These are phyloP conservation scores for Ophiocordyceps camponoti-saundersi DNA, from an alignment of 2,329 filamentous ascomycete species.

Conservation along the genomic window DNA sequence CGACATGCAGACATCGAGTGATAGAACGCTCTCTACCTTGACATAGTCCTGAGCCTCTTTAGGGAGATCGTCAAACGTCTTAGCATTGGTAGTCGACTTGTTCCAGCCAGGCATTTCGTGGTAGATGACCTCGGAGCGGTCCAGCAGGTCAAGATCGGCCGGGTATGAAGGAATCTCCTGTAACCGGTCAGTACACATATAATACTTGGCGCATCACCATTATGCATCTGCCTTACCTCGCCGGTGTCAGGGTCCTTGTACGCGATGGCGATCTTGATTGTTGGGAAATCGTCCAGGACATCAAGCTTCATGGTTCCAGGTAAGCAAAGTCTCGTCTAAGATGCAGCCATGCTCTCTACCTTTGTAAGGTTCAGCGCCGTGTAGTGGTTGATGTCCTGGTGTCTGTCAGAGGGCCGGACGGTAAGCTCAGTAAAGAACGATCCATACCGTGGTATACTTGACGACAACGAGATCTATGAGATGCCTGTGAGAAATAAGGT, in stretches of 20 bases:
- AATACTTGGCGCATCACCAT: neutral
- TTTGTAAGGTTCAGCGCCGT: conserved; percentile 3
- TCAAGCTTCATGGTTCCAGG: conserved; percentile 6
- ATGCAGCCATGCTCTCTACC: neutral
- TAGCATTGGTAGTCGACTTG: conserved; percentile 2
- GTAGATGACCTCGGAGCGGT: conserved; percentile 3
- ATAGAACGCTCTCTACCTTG: conserved; percentile 39
- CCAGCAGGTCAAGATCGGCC: conserved; percentile 2
- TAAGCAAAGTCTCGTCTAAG: neutral
- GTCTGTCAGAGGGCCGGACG: neutral
- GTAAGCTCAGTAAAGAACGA: neutral
- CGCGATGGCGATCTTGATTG: conserved; percentile 34
- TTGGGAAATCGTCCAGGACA: conserved; percentile 18
- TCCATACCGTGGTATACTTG: conserved; percentile 1
- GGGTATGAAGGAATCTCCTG: conserved; percentile 1
- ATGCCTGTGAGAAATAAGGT: neutral
- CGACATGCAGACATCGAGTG: neutral
- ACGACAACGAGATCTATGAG: conserved; percentile 4
- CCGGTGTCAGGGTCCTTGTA: conserved; percentile 7
- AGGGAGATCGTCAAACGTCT: conserved; percentile 21
- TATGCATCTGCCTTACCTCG: conserved; percentile 1
- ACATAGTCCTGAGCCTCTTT: conserved; percentile 46
- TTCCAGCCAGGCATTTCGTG: conserved; percentile 4
- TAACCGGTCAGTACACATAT: neutral
- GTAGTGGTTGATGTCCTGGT: conserved; percentile 2